These are phyloP conservation scores for Bertia moriformis DNA, from an alignment of 2,329 filamentous ascomycete species.

Conservation along the genomic window DNA sequence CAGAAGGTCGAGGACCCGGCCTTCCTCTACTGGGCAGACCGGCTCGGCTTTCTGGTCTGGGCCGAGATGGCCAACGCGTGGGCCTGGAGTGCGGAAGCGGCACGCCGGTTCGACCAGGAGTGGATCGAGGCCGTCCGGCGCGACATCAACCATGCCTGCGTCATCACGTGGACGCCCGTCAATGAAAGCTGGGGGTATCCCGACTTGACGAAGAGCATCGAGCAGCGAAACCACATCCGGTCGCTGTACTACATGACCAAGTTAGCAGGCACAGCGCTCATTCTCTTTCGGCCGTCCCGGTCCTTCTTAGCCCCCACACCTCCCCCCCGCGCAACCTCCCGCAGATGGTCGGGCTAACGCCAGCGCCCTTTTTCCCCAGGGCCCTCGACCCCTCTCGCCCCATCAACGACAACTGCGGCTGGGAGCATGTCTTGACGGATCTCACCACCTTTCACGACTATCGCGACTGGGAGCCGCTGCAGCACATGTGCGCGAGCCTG, in stretches of 20 bases:
- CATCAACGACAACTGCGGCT: constrained; percentile 61
- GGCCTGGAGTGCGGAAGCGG: constrained; percentile 41
- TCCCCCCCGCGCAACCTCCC: too few relatives aligned
- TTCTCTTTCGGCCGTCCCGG: background rate
- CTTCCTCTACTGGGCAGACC: constrained; percentile 47
- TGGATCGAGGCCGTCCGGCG: constrained; percentile 43
- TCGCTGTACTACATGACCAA: constrained; percentile 51
- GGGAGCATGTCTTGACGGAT: constrained; percentile 53
- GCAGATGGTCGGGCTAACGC: too few relatives aligned
- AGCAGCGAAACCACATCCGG: constrained; percentile 50
- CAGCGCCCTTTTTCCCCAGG: too few relatives aligned
- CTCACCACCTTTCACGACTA: constrained; percentile 59
- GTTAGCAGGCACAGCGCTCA: constrained; percentile 21
- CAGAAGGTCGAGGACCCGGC: constrained; percentile 48
- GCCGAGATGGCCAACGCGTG: constrained; percentile 53
- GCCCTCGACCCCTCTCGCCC: constrained; percentile 46
- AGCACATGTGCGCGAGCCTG: constrained; percentile 34
- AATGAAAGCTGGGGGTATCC: constrained; percentile 45
- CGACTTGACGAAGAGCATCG: constrained; percentile 33
- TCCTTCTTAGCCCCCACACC: too few relatives aligned
- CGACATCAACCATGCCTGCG: constrained; percentile 50
- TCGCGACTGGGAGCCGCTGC: constrained; percentile 37
- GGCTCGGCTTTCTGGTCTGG: constrained; percentile 47
- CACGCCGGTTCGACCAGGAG: constrained; percentile 45
- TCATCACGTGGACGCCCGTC: constrained; percentile 49